Percentiles rank a stretch among this genome's conserved stretches.
phyloP scores from a whole-genome alignment of 78 protist genomes.

The Dictyostelium firmibasis region DNA sequence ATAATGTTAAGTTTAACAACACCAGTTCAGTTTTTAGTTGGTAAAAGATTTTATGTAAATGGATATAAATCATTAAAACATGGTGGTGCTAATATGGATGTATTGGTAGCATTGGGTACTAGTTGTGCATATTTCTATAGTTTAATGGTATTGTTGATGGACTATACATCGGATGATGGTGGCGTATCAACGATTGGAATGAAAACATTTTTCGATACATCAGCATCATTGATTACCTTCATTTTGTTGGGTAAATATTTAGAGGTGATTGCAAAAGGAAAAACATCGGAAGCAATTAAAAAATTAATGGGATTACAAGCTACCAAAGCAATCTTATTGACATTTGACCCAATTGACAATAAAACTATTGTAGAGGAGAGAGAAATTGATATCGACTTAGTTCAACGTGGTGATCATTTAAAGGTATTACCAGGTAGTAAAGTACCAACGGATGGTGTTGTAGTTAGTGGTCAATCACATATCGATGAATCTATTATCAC shows the following conservation, averaged over 20 bases:
- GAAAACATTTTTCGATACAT: constrained; percentile 82
- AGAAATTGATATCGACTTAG: constrained; percentile 71
- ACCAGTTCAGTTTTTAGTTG: constrained; percentile 87
- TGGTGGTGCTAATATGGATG: constrained; percentile 94
- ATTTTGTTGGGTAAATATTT: constrained; percentile 92
- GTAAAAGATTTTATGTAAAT: constrained; percentile 85
- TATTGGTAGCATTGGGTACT: constrained; percentile 92
- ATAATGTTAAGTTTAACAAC: constrained; percentile 68
- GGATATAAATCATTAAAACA: constrained; percentile 82
- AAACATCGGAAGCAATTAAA: constrained; percentile 88
- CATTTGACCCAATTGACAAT: constrained; percentile 9
- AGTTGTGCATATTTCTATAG: constrained; percentile 91
- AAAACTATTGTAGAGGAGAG: constrained; percentile 7
- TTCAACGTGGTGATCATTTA: constrained; percentile 87
- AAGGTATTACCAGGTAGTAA: constrained; percentile 90
- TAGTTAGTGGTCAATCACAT: constrained; percentile 56
- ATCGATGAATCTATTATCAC: constrained; percentile 96
- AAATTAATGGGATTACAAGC: constrained; percentile 82
- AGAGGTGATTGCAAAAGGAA: constrained; percentile 93
- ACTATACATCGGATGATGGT: not conserved
- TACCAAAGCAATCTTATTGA: constrained; percentile 56
- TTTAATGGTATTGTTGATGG: constrained; percentile 57
- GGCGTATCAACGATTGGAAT: not conserved
- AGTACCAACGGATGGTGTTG: constrained; percentile 88
- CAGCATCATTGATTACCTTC: constrained; percentile 90